Base-by-base conservation (phyloP, 331 rosid species). In the Acacia concinna region DNA sequence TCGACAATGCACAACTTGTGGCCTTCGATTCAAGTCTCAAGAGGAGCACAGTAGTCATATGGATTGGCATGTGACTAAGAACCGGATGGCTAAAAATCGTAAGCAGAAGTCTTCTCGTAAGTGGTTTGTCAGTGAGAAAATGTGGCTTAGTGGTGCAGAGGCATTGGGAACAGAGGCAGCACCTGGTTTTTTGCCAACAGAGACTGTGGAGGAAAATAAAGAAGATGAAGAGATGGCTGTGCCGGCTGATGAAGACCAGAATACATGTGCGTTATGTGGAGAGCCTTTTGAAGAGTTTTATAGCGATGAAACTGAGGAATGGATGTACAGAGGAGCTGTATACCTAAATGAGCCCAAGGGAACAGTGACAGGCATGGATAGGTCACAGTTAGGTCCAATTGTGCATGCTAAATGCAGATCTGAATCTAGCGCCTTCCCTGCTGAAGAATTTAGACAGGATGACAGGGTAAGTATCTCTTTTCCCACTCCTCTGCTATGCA, bases 61-160 rank as follows among this genome's bases (percentile, higher is more conserved):
- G 95, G 92, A 90, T 78, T 90, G 92, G 95, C 92, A 90, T 73
- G 92, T 90, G 46, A 87, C 98, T 23, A 71, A 44, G 41, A 44
- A 71, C 21, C 47, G 69, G 56, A 57, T 74, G 63, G 46, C 40
- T 30, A 96, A 88, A 85, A 93, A 38, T 75, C 97, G 93, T 68
- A 96, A 93, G 83, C 99, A 96, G 90, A 96, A 93, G 85, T 88
- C 94, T 62, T 91, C 98, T 81, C 94, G 98, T 4, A 96, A 90
- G 84, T 96, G 99, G 98, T 96, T 93, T 91, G 98, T 96, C 46
- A 87, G 92, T 88, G 82, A 88, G 30, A 90, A 76, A 63, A 93
- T 91, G 99, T 96, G 99, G 99, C 98, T 96, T 75, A 93, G 97
- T 71, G 97, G 97, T 79, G 98, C 98, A 62, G 98, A 93, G 89